Base-by-base conservation (phyloP, 768 basidiomycete genomes). In the Boletellus sp. region DNA sequence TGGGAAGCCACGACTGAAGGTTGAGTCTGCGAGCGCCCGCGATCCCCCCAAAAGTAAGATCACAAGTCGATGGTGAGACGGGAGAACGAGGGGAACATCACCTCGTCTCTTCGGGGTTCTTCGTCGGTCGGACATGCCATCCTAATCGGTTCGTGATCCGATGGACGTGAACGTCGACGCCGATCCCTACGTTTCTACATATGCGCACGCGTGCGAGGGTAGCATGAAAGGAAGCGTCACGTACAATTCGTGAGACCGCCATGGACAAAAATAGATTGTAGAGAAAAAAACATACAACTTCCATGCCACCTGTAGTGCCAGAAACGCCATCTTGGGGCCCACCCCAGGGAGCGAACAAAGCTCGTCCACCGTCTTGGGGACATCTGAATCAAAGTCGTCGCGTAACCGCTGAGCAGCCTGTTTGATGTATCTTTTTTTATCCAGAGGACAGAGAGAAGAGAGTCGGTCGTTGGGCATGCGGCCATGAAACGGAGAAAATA, bases 151-250 rank as follows among this genome's bases (percentile, higher is more conserved):
- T 94, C 23, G 94, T 94, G 46, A 99, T 97, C 6, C 95, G 76
- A 58, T 97, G 94, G 7, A 97, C 94, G 65, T 99, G 95, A 0
- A 92, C 88, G 58, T 99, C 95, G 0, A 98, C 95, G 0, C 94
- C 95, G 31, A 97, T 95, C 1, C 95, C 95, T 22, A 78, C 74
- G 58, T 93, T 91, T 40, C 89, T 92, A 16, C 7, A 20, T 17
- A 15, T 7, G 10, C 28, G 42, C 45, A 15, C 39, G 39, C 16
- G 8, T 22, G 28, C 28, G 17, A 16, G 17, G 19, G 17, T 20
- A 4, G 17, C 12, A 6, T 5, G 12, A 7, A 10, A 12, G n/a
- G 7, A 4, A 8, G 17, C 23, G 16, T 24, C 23, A 23, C 22
- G 3, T n/a, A n/a, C n/a, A n/a, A n/a, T n/a, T n/a, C n/a, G n/a